Evolutionary conservation across 2,329 filamentous ascomycete species (phyloP), one percentile per base, ranked within the genome.

Genomic region (Phialophora macrospora): DNA sequence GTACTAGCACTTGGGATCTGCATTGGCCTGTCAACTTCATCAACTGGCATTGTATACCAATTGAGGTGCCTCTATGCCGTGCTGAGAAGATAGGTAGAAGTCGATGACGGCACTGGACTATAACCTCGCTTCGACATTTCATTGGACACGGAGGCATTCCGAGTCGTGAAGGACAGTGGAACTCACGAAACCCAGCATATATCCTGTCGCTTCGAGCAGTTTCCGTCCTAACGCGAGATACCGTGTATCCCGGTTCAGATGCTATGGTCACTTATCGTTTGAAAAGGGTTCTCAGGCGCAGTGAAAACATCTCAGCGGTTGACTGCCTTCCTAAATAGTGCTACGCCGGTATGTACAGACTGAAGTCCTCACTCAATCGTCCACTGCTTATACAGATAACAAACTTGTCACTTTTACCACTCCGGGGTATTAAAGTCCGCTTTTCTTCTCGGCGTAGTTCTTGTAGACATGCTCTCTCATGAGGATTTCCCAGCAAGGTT

Each of bases 281-380:
- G 38, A 4, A 44, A 20, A 44, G 17, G 7, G 38, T n/a, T 44
- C 17, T 44, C 38, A 44, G 38, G 12, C 6, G 5, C 38, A 0
- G 1, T 44, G 1, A 17, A n/a, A 44, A n/a, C 17, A 17, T 44
- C 38, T 44, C 38, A 44, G 17, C 14, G 38, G 17, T 11, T n/a
- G 38, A 44, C 14, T 17, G 38, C 38, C 38, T 44, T 44, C 38
- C 14, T 44, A 44, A n/a, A 44, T n/a, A n/a, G 14, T n/a, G 22
- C 48, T 51, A 26, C 48, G 48, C 48, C 48, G 48, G 24, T 51
- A 51, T 51, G 48, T 51, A 51, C 48, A 51, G 48, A 28, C 48
- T 51, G 48, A 17, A 55, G 52, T 32, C 12, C 52, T 34, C 24
- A 20, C 17, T 55, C 38, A n/a, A 44, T 8, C 17, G 7, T 44